phyloP scores from a whole-genome alignment of 2,329 filamentous ascomycete genomes.

The Sarocladiaceae sp. region DNA sequence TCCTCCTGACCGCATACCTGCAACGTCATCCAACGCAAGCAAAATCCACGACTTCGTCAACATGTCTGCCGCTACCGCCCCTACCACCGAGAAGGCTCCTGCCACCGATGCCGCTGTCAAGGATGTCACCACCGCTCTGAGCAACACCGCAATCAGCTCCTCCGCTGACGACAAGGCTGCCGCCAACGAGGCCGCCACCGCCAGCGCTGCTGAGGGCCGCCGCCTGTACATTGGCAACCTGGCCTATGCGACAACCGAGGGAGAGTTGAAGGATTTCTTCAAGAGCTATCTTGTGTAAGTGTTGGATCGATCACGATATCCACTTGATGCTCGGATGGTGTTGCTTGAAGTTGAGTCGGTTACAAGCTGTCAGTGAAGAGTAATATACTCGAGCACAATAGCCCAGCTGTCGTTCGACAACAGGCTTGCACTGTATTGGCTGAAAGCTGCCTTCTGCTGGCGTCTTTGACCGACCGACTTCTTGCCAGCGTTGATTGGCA shows the following conservation, averaged over 20 bases:
- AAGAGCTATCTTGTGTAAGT: conserved; percentile 99
- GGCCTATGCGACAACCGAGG: conserved; percentile 99
- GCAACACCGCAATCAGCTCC: conserved; percentile 63
- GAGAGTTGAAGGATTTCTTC: conserved; percentile 99
- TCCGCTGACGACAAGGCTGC: conserved; percentile 52
- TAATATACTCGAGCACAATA: no score
- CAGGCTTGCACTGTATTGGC: no score
- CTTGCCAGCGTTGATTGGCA: no score
- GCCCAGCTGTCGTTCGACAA: no score
- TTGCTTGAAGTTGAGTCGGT: neutral
- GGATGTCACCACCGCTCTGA: conserved; percentile 71
- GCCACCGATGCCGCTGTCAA: conserved; percentile 60
- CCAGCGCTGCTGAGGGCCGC: conserved; percentile 97
- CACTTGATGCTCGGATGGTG: no score
- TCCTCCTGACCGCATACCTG: conserved; percentile 34
- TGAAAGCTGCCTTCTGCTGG: no score
- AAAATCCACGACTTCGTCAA: conserved; percentile 42
- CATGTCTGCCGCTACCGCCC: conserved; percentile 75
- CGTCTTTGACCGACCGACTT: no score
- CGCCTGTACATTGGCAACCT: conserved; percentile 99
- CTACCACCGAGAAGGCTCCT: conserved; percentile 55
- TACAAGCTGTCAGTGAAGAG: no score
- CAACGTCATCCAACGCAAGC: conserved; percentile 30
- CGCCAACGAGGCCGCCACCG: conserved; percentile 86
- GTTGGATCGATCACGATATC: no score